A percentile compares a stretch with the other conserved stretches of the same genome.
These are phyloP conservation scores for Sphaerulina musiva DNA, from an alignment of 2,329 filamentous ascomycete genomes.

Conservation along the genomic window DNA sequence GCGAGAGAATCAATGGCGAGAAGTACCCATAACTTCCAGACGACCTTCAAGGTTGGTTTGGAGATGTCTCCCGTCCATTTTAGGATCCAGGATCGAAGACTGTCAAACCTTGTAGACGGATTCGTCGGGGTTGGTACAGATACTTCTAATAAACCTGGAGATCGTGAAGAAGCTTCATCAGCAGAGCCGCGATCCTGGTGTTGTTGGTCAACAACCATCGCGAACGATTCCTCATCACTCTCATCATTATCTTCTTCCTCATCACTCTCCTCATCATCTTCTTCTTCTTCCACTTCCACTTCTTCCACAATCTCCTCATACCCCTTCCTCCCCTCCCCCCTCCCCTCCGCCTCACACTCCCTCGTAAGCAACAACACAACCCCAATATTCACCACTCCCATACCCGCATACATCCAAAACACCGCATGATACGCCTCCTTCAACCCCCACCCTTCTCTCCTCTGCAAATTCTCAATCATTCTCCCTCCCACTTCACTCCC, in stretches of 20 bases:
- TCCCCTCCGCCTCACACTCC: conserved; percentile 43
- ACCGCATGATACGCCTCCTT: conserved; percentile 51
- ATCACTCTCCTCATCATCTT: conserved; percentile 11
- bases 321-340: conserved; percentile 8
- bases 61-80: conserved; percentile 52
- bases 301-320: conserved; percentile 27
- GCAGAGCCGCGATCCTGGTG: conserved; percentile 6
- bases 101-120: conserved; percentile 7
- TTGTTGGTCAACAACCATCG: conserved; percentile 13
- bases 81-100: conserved; percentile 14
- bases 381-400: conserved; percentile 49
- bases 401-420: conserved; percentile 53
- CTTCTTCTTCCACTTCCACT: conserved; percentile 1
- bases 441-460: conserved; percentile 44
- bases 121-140: background rate
- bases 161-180: conserved; percentile 7
- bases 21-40: conserved; percentile 59
- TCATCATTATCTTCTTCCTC: conserved; percentile 7
- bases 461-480: conserved; percentile 45
- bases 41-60: conserved; percentile 46
- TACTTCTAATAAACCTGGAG: background rate
- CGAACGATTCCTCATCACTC: conserved; percentile 13
- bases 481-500: conserved; percentile 51
- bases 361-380: conserved; percentile 45
- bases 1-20: conserved; percentile 65